Evolutionary conservation across 2,329 filamentous ascomycete genomes (phyloP).

Genomic region (Aphanocladium album): DNA sequence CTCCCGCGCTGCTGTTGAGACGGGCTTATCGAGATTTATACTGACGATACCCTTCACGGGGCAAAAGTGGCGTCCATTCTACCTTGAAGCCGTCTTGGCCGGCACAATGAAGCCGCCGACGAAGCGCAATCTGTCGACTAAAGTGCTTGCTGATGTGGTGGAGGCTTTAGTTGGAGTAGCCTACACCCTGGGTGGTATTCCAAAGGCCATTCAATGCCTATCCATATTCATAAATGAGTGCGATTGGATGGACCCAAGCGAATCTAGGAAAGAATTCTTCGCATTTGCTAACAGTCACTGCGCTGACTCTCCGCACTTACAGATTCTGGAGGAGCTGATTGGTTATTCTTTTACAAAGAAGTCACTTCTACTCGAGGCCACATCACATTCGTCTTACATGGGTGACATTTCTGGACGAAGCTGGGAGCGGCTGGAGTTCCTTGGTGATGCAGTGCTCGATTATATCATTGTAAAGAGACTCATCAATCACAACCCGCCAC

Average conservation of each 20-base stretch:
- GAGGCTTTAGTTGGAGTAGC: constrained; percentile 79
- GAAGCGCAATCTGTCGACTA: constrained; percentile 56
- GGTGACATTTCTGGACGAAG: constrained; percentile 35
- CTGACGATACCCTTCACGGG: constrained; percentile 63
- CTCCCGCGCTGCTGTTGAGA: constrained; percentile 55
- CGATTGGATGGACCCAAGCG: constrained; percentile 45
- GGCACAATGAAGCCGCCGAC: constrained; percentile 10
- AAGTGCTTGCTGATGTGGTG: constrained; percentile 80
- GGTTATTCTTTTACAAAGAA: constrained; percentile 68
- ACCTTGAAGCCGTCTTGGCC: constrained; percentile 37
- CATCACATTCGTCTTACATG: constrained; percentile 67
- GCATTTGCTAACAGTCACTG: constrained; percentile 30
- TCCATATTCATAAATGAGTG: constrained; percentile 59
- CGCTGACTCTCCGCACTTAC: constrained; percentile 35
- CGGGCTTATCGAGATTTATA: constrained; percentile 68
- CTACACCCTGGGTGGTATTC: constrained; percentile 62
- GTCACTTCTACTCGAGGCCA: constrained; percentile 66
- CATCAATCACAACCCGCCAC: constrained; percentile 39
- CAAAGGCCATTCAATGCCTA: constrained; percentile 60
- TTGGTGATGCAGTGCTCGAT: constrained; percentile 84
- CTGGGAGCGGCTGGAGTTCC: constrained; percentile 75
- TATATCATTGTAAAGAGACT: constrained; percentile 64
- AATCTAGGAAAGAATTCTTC: constrained; percentile 40
- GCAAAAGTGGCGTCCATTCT: constrained; percentile 65
- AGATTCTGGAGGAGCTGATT: constrained; percentile 58